Evolutionary conservation across 2,329 filamentous ascomycete genomes (phyloP).

Genomic region (Microthyrium microscopicum): DNA sequence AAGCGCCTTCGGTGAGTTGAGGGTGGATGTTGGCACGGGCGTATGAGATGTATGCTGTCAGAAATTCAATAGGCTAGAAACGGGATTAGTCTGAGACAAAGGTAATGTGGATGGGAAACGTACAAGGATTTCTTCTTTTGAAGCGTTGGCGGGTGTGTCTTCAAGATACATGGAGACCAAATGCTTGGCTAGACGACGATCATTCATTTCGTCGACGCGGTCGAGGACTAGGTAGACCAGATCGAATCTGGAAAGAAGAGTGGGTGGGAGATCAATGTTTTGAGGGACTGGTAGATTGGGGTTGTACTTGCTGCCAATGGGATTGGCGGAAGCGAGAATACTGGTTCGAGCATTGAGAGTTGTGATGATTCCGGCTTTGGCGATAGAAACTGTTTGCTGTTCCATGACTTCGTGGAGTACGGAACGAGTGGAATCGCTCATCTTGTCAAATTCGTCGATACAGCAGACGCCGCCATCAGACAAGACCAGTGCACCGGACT

Average conservation of each 20-base stretch:
- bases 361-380: slow-evolving; percentile 63
- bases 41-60: slow-evolving; percentile 95
- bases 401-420: slow-evolving; percentile 71
- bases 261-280: slow-evolving; percentile 94
- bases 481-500: slow-evolving; percentile 56
- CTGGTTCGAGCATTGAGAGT: slow-evolving; percentile 91
- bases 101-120: slow-evolving; percentile 21
- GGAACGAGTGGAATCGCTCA: slow-evolving; percentile 58
- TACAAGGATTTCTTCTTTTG: slow-evolving; percentile 63
- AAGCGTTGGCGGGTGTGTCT: slow-evolving; percentile 77
- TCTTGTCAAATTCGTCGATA: slow-evolving; percentile 69
- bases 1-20: slow-evolving; percentile 60
- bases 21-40: slow-evolving; percentile 78
- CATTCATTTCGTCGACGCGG: slow-evolving; percentile 75
- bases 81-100: slow-evolving; percentile 5
- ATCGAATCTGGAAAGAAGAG: slow-evolving; percentile 87
- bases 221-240: slow-evolving; percentile 94
- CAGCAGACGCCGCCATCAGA: slow-evolving; percentile 63
- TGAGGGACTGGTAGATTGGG: slow-evolving; percentile 88
- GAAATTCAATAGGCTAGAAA: slow-evolving; percentile 69
- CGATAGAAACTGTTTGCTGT: slow-evolving; percentile 63
- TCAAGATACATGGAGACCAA: slow-evolving; percentile 93
- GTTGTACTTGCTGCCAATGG: slow-evolving; percentile 96
- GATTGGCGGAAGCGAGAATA: slow-evolving; percentile 92
- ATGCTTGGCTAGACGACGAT: slow-evolving; percentile 80